Evolutionary conservation across 2,329 filamentous ascomycete genomes (phyloP).

Genomic region (Hymenoscyphus occultus): DNA sequence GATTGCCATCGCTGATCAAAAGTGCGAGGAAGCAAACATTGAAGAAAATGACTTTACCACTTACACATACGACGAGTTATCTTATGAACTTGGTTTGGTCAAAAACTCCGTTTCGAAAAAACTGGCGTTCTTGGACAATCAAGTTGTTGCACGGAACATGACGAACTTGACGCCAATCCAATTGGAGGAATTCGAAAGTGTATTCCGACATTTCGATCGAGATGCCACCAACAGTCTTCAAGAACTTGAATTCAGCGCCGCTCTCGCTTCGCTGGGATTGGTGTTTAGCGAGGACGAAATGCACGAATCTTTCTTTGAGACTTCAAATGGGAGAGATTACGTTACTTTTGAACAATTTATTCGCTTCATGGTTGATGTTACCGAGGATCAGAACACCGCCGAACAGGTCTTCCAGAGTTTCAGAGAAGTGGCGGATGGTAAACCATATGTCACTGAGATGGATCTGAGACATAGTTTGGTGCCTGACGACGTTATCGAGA

Average conservation of each 20-base stretch:
- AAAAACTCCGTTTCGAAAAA: slow-evolving; percentile 94
- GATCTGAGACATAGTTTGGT: slow-evolving; percentile 93
- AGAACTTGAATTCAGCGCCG: slow-evolving; percentile 94
- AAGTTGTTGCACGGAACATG: slow-evolving; percentile 98
- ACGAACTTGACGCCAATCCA: slow-evolving; percentile 98
- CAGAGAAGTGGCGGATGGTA: slow-evolving; percentile 94
- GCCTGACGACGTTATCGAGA: slow-evolving; percentile 94
- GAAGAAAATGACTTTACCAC: slow-evolving; percentile 99
- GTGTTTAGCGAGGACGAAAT: slow-evolving; percentile 98
- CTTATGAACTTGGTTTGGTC: slow-evolving; percentile 89
- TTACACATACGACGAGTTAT: slow-evolving; percentile 94
- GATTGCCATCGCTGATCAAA: slow-evolving; percentile 79
- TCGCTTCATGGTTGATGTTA: slow-evolving; percentile 98
- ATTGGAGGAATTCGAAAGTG: slow-evolving; percentile 96
- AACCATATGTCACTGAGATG: slow-evolving; percentile 97
- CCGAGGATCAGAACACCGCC: slow-evolving; percentile 96
- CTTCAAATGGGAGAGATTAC: slow-evolving; percentile 72
- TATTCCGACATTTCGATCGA: slow-evolving; percentile 96
- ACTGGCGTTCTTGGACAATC: slow-evolving; percentile 93
- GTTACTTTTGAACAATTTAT: slow-evolving; percentile 99
- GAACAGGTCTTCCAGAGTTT: slow-evolving; percentile 99
- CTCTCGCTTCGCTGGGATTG: slow-evolving; percentile 87
- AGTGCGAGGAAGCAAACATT: slow-evolving; percentile 95
- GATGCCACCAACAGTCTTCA: slow-evolving; percentile 86
- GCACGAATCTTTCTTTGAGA: slow-evolving; percentile 90